Conservation (phyloP, 495 filamentous ascomycete genomes). For the Penicillium lividum region DNA sequence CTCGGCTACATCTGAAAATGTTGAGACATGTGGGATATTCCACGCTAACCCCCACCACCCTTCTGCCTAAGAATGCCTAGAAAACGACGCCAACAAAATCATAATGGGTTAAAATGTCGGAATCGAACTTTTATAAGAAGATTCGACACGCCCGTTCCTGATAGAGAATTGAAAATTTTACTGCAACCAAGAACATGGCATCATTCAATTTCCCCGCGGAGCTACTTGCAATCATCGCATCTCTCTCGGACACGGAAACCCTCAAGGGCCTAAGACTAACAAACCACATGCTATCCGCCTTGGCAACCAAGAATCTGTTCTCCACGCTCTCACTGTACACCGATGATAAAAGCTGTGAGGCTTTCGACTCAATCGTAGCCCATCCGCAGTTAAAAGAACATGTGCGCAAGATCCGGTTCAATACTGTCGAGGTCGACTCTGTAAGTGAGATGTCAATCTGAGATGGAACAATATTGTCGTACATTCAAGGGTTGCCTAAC, state of each 20-base stretch:
- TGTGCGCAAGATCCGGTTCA: slow-evolving; percentile 5
- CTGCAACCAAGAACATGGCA: no score
- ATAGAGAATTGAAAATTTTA: no score
- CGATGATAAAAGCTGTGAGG: slow-evolving; percentile 7
- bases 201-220: slow-evolving; percentile 1
- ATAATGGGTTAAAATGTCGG: no score
- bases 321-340: background rate
- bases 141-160: no score
- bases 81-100: no score
- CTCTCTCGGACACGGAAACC: background rate
- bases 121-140: no score
- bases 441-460: background rate
- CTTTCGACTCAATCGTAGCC: slow-evolving; percentile 4
- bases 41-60: no score
- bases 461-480: background rate
- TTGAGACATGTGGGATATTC: no score
- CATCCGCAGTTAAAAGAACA: slow-evolving; percentile 2
- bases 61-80: no score
- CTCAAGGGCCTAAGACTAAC: slow-evolving; percentile 5
- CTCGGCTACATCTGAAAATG: no score
- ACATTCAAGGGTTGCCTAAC: background rate
- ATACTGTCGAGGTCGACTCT: slow-evolving; percentile 2
- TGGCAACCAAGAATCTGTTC: slow-evolving; percentile 3
- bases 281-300: slow-evolving; percentile 1
- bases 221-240: slow-evolving; percentile 6